Evolutionary conservation across 169 alveolate genomes (phyloP).

Genomic region (Theileria orientalis): DNA sequence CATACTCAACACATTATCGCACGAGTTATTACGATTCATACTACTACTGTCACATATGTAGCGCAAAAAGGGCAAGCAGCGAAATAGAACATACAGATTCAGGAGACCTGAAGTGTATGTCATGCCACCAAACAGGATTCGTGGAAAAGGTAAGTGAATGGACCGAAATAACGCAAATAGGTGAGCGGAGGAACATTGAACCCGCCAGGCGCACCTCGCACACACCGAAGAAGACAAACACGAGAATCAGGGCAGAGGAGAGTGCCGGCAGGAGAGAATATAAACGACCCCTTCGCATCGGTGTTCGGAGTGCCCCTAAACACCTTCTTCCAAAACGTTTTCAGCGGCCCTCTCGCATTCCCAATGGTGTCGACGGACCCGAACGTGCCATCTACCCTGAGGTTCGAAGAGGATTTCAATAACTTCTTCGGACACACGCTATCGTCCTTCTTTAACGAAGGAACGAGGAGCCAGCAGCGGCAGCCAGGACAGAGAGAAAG

Average conservation of each 20-base stretch:
- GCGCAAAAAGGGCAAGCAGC: neutral
- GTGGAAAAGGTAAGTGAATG: conserved; percentile 61
- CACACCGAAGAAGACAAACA: neutral
- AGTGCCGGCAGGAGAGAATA: too few species aligned
- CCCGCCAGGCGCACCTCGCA: neutral
- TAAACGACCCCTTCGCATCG: conserved; percentile 42
- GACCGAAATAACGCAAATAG: neutral
- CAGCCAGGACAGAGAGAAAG: neutral
- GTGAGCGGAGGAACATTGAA: neutral
- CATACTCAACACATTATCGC: neutral
- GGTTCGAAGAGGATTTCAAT: neutral
- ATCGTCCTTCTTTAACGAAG: neutral
- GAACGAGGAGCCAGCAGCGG: neutral
- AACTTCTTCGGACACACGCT: neutral
- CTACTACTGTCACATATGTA: conserved; percentile 62
- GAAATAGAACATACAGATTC: conserved; percentile 4
- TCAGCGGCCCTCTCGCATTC: conserved; percentile 12
- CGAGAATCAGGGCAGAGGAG: neutral
- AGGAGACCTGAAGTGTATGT: conserved; percentile 45
- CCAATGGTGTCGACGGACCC: conserved; percentile 7
- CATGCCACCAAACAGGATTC: conserved; percentile 50
- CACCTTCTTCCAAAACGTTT: conserved; percentile 28
- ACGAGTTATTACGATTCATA: neutral
- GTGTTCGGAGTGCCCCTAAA: conserved; percentile 52
- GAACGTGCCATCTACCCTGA: neutral